Percentiles rank a stretch among this genome's conserved stretches.
phyloP scores from a whole-genome alignment of 177 flowering plant species.

The Vitis hybrid region DNA sequence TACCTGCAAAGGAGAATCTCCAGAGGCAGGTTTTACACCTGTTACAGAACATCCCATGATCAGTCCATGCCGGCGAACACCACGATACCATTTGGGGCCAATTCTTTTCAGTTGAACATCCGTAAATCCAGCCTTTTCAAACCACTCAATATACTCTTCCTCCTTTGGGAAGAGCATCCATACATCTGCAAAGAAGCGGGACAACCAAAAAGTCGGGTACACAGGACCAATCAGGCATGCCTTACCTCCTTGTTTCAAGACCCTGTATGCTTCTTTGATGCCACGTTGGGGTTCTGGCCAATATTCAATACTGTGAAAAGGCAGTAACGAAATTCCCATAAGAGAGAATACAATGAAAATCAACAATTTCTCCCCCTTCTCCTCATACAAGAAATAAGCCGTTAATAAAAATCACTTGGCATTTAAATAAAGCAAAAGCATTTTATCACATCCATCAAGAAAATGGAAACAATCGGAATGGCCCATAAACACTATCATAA shows the following conservation, averaged over 20 bases:
- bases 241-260: constrained; percentile 79
- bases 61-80: constrained; percentile 91
- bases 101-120: constrained; percentile 87
- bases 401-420: too few species aligned
- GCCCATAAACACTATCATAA: too few species aligned
- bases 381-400: too few species aligned
- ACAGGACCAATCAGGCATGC: constrained; percentile 96
- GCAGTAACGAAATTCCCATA: constrained; percentile 2
- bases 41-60: constrained; percentile 99
- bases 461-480: too few species aligned
- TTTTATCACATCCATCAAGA: too few species aligned
- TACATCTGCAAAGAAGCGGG: constrained; percentile 93
- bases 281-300: constrained; percentile 99
- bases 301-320: constrained; percentile 77
- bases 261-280: constrained; percentile 92
- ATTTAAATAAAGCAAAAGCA: too few species aligned
- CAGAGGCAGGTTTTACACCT: constrained; percentile 81
- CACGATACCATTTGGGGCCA: constrained; percentile 98
- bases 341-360: constrained; percentile 3
- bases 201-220: constrained; percentile 89
- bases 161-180: constrained; percentile 99
- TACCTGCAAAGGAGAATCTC: constrained; percentile 94
- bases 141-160: constrained; percentile 97
- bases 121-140: constrained; percentile 79
- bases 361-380: neutral